Evolutionary conservation across 2,329 filamentous ascomycete species (phyloP).

Genomic region (Xylaria polymorpha): DNA sequence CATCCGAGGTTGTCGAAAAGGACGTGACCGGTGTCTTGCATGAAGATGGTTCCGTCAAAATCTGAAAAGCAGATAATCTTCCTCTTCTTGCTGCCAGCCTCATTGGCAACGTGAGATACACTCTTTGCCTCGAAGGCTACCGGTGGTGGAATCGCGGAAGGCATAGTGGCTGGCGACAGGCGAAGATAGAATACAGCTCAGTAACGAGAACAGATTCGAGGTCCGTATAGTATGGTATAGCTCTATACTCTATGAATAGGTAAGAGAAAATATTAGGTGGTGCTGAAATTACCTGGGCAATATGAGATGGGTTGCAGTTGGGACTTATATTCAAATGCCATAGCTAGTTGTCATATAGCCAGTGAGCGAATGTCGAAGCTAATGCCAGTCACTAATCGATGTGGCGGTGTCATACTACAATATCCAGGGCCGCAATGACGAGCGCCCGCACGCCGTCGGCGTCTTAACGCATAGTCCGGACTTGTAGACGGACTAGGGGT

Average conservation of each 20-base stretch:
- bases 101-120: conserved; percentile 43
- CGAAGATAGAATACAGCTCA: background rate
- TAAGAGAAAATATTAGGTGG: background rate
- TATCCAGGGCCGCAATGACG: conserved; percentile 2
- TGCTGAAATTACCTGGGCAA: background rate
- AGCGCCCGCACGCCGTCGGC: conserved; percentile 1
- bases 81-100: conserved; percentile 57
- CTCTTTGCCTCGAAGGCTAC: conserved; percentile 48
- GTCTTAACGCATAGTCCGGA: conserved; percentile 2
- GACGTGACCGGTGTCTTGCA: conserved; percentile 76
- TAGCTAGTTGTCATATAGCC: background rate
- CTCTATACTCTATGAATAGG: conserved; percentile 10
- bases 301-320: background rate
- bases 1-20: conserved; percentile 75
- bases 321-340: conserved; percentile 22
- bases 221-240: background rate
- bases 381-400: conserved; percentile 2
- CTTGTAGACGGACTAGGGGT: background rate
- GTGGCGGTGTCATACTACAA: conserved; percentile 18
- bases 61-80: conserved; percentile 72
- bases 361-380: background rate
- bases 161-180: conserved; percentile 50
- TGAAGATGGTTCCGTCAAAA: conserved; percentile 79
- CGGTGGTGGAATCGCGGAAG: conserved; percentile 53
- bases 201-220: background rate